Conservation (phyloP, 345 rosid genomes). For the Moringa oleifera region DNA sequence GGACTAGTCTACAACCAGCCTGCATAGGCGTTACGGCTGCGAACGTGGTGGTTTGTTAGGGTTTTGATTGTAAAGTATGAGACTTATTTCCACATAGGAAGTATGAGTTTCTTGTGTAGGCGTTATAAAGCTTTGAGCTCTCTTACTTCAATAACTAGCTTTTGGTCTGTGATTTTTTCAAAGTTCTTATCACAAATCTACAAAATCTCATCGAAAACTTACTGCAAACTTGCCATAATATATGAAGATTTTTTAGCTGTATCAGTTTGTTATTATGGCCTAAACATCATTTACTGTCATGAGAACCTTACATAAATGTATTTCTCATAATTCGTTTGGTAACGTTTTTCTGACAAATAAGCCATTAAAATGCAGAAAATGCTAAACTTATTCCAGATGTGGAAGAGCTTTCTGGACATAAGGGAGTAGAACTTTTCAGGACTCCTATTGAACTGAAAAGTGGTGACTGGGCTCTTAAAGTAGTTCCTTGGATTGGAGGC, state of each 20-base stretch:
- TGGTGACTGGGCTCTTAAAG: conserved; percentile 63
- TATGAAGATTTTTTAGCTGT: conserved; percentile 1
- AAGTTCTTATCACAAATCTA: too few species aligned
- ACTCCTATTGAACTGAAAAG: conserved; percentile 58
- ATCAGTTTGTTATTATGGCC: not conserved
- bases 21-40: too few species aligned
- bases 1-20: too few species aligned
- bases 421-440: conserved; percentile 62
- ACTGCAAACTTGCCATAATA: too few species aligned
- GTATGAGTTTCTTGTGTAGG: too few species aligned
- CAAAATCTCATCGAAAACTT: too few species aligned
- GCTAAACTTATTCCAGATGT: conserved; percentile 52
- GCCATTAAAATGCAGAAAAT: conserved; percentile 38
- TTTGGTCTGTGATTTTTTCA: too few species aligned
- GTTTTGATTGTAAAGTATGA: too few species aligned
- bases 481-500: conserved; percentile 96
- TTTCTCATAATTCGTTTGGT: conserved; percentile 4
- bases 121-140: too few species aligned
- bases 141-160: too few species aligned
- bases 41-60: too few species aligned
- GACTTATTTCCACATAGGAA: too few species aligned
- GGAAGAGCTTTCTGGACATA: conserved; percentile 46
- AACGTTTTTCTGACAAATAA: conserved; percentile 4
- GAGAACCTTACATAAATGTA: not conserved
- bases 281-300: not conserved